These are phyloP conservation scores for Citrus sp. DNA, from an alignment of 345 rosid species.

Conservation along the genomic window DNA sequence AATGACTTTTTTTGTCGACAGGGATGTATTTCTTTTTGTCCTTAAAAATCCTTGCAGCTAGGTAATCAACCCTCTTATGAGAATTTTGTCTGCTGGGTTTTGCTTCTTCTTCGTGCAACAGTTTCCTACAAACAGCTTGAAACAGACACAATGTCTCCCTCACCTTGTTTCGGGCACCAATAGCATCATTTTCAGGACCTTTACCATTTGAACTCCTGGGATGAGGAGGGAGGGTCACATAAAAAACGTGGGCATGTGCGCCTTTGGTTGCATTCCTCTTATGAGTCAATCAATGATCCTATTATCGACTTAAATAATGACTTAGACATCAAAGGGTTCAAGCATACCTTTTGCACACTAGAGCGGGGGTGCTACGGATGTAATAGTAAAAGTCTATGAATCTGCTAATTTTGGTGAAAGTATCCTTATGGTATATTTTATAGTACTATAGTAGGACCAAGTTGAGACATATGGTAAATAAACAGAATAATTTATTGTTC, in stretches of 20 bases:
- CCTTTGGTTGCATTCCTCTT: too few species aligned
- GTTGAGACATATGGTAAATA: background rate
- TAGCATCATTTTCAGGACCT: conserved; percentile 20
- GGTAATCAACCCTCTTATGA: conserved; percentile 50
- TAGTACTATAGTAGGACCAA: background rate
- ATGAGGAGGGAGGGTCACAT: conserved; percentile 52
- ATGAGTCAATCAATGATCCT: too few species aligned
- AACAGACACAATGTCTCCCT: conserved; percentile 75
- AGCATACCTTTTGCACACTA: too few species aligned
- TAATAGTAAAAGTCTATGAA: too few species aligned
- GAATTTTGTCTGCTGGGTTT: conserved; percentile 25
- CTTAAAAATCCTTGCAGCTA: conserved; percentile 61
- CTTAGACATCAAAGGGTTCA: too few species aligned
- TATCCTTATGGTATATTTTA: too few species aligned
- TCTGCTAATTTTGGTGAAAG: background rate
- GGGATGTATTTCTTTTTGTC: conserved; percentile 41
- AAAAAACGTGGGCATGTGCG: background rate
- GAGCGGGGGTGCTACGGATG: too few species aligned
- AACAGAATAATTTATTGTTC: background rate
- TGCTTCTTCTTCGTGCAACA: conserved; percentile 75
- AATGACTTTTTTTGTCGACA: conserved; percentile 36
- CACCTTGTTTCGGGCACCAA: conserved; percentile 54
- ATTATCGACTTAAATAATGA: too few species aligned
- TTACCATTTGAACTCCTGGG: conserved; percentile 19
- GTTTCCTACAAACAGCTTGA: conserved; percentile 60